Conservation (phyloP, 2,329 filamentous ascomycete genomes). For the Eutypa lata region DNA sequence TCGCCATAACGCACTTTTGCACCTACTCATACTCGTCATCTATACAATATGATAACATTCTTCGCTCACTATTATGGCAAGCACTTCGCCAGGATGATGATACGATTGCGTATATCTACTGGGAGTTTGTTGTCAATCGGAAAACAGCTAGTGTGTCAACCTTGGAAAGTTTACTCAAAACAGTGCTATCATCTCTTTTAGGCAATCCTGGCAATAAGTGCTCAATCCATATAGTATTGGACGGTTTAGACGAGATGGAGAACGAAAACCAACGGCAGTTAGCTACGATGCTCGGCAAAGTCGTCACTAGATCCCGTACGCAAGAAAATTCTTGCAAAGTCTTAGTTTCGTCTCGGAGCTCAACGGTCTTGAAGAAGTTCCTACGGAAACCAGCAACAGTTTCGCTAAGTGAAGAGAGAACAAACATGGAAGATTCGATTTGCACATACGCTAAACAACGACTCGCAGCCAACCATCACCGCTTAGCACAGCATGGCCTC, state of each 20-base stretch:
- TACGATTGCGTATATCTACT: conserved; percentile 23
- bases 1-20: conserved; percentile 33
- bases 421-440: conserved; percentile 13
- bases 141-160: conserved; percentile 8
- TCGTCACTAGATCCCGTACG: neutral
- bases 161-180: conserved; percentile 21
- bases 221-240: conserved; percentile 24
- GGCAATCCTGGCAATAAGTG: neutral
- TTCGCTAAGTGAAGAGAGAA: conserved; percentile 23
- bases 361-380: conserved; percentile 7
- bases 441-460: conserved; percentile 10
- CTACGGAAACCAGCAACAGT: conserved; percentile 14
- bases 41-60: conserved; percentile 28
- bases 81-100: conserved; percentile 21
- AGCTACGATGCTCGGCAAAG: neutral
- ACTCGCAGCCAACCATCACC: neutral
- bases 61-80: conserved; percentile 30
- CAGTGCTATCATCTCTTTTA: conserved; percentile 7
- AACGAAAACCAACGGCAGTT: conserved; percentile 6
- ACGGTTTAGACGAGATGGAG: conserved; percentile 24
- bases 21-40: conserved; percentile 29
- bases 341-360: conserved; percentile 19
- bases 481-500: conserved; percentile 13
- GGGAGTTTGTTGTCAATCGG: conserved; percentile 19
- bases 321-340: conserved; percentile 20